Conservation (phyloP, 805 yeast species). For the Saccharomycopsis babjevae region DNA sequence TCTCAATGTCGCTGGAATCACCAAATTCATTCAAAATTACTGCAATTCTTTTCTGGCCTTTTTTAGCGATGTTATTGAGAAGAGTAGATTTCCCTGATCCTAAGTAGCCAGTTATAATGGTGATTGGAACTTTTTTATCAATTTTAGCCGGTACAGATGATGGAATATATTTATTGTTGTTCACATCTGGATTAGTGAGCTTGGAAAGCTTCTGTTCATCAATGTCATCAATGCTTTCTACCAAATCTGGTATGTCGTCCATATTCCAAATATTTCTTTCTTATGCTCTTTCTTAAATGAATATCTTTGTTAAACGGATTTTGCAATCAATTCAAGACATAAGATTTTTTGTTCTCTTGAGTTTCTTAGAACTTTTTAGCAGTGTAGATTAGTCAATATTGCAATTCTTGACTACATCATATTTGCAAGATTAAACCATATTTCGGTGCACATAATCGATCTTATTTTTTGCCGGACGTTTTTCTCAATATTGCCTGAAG, state of each 20-base stretch:
- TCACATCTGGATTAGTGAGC: conserved; percentile 12
- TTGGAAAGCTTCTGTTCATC: conserved; percentile 11
- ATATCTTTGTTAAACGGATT: background rate
- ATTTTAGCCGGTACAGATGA: background rate
- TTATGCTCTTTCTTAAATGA: background rate
- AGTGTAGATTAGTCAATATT: no score
- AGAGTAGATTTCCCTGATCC: conserved; percentile 93
- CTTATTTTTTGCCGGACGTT: no score
- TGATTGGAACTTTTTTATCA: conserved; percentile 63
- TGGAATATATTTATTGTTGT: background rate
- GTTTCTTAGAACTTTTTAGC: background rate
- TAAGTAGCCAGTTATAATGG: conserved; percentile 87
- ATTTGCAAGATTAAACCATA: background rate
- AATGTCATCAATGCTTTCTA: conserved; percentile 23
- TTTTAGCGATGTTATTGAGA: conserved; percentile 60
- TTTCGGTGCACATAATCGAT: background rate
- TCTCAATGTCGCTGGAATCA: conserved; percentile 82
- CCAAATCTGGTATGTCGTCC: conserved; percentile 29
- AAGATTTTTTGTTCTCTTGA: background rate
- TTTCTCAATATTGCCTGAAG: no score
- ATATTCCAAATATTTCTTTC: background rate
- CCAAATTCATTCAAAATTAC: conserved; percentile 90
- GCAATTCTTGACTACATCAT: background rate
- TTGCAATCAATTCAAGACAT: background rate
- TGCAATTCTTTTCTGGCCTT: conserved; percentile 68